phyloP scores from a whole-genome alignment of 2,329 filamentous ascomycete species.

The Stachybotrys elegans region DNA sequence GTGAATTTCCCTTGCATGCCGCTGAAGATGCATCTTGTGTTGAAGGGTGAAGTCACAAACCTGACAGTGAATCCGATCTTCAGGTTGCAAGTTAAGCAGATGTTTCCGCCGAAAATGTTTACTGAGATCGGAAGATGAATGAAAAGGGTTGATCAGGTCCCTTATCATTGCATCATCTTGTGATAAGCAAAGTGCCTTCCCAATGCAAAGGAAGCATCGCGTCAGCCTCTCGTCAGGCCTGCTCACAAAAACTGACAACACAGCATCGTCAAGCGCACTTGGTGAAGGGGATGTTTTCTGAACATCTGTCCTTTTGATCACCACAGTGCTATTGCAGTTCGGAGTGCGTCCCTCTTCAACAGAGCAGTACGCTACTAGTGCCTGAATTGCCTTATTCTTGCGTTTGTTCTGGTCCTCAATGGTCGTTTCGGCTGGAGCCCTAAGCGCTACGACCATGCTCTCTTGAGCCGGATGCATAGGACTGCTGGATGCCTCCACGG shows the following conservation, averaged over 20 bases:
- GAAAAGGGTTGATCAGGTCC: conserved; percentile 7
- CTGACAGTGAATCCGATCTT: conserved; percentile 3
- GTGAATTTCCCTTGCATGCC: neutral
- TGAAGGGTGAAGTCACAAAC: conserved; percentile 11
- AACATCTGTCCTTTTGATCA: no score
- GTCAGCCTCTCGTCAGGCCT: conserved; percentile 6
- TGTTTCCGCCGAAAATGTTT: conserved; percentile 10
- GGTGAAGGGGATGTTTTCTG: no score
- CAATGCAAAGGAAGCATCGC: conserved; percentile 11
- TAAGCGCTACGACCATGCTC: conserved; percentile 10
- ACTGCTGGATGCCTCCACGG: conserved; percentile 3
- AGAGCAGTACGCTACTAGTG: conserved; percentile 8
- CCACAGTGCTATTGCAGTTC: neutral
- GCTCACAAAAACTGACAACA: conserved; percentile 8
- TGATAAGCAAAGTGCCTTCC: conserved; percentile 3
- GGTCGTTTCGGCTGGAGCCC: conserved; percentile 4
- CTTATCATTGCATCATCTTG: conserved; percentile 1
- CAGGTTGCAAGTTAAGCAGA: conserved; percentile 5
- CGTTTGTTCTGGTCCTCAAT: conserved; percentile 9
- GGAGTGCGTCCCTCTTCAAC: conserved; percentile 7
- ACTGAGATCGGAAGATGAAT: conserved; percentile 8
- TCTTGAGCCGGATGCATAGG: conserved; percentile 9
- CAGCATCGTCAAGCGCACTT: neutral
- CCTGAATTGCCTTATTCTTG: conserved; percentile 9
- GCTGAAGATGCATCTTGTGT: neutral